Conservation (phyloP, 1,139 yeast genomes). For the Zhuliangozyma blackwelliae region DNA sequence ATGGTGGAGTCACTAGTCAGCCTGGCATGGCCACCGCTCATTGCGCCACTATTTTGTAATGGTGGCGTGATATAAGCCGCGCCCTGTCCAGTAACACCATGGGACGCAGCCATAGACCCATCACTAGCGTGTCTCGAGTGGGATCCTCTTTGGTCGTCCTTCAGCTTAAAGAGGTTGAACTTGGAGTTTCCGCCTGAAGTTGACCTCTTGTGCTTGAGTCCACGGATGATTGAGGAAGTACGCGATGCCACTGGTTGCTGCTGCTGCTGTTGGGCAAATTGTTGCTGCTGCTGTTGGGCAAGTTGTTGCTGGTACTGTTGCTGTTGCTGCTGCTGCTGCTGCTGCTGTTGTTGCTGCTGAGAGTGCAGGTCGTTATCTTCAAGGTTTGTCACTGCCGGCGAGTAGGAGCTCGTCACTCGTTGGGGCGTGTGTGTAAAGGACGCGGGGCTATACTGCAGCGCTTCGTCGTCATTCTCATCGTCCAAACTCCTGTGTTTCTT, state of each 20-base stretch:
- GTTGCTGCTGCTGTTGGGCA: slow-evolving; percentile 1
- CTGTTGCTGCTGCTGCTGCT: slow-evolving; percentile 2
- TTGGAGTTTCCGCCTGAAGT: slow-evolving; percentile 36
- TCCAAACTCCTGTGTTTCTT: not conserved
- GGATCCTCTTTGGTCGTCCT: slow-evolving; percentile 17
- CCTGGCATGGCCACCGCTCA: slow-evolving; percentile 25
- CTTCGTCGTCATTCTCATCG: not conserved
- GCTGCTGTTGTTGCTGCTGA: slow-evolving; percentile 2
- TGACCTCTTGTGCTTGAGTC: slow-evolving; percentile 41
- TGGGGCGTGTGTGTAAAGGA: slow-evolving; percentile 2
- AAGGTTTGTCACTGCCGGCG: slow-evolving; percentile 39
- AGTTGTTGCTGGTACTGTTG: slow-evolving; percentile 2
- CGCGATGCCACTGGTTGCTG: slow-evolving; percentile 4
- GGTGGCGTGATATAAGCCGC: slow-evolving; percentile 46
- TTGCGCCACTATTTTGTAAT: slow-evolving; percentile 18
- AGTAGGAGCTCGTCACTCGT: slow-evolving; percentile 13
- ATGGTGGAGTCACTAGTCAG: slow-evolving; percentile 36
- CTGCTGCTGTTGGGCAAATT: slow-evolving; percentile 3
- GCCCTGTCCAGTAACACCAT: slow-evolving; percentile 6
- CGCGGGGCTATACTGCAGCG: slow-evolving; percentile 1
- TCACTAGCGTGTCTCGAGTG: slow-evolving; percentile 43
- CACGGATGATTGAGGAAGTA: slow-evolving; percentile 21
- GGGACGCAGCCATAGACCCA: slow-evolving; percentile 20
- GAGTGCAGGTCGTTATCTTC: slow-evolving; percentile 17
- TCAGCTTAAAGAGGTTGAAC: slow-evolving; percentile 32